Conservation (phyloP, 2,329 filamentous ascomycete genomes). For the Calonectria hawksworthii region DNA sequence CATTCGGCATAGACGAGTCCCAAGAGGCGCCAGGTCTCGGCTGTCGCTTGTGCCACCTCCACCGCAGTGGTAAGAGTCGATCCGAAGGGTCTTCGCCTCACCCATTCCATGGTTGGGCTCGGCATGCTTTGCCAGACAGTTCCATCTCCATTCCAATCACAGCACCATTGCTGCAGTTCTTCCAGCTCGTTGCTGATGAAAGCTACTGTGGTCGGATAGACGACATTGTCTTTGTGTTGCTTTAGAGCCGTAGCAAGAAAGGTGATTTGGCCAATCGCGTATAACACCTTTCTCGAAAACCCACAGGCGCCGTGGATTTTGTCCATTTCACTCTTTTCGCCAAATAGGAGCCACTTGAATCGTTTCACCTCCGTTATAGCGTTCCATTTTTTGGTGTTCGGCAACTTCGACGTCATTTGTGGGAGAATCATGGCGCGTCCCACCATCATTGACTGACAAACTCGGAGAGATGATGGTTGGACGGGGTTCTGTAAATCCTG, state of each 20-base stretch:
- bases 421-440: not conserved
- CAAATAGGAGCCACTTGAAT: not conserved
- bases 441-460: not conserved
- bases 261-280: not conserved
- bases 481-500: too few species aligned
- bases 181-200: not conserved
- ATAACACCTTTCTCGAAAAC: not conserved
- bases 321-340: not conserved
- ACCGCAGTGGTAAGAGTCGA: not conserved
- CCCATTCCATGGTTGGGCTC: not conserved
- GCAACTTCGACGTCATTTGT: not conserved
- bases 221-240: not conserved
- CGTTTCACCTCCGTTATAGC: not conserved
- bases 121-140: not conserved
- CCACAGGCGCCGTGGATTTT: not conserved
- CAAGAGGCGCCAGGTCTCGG: not conserved
- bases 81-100: not conserved
- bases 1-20: slow-evolving; percentile 1
- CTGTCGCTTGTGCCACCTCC: not conserved
- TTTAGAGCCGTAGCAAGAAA: not conserved
- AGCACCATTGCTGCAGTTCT: not conserved
- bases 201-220: not conserved
- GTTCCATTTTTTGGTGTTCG: not conserved
- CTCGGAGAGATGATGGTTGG: not conserved
- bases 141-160: not conserved